These are phyloP conservation scores for Diddensiella transvaalensis DNA, from an alignment of 805 yeast genomes.

Conservation along the genomic window DNA sequence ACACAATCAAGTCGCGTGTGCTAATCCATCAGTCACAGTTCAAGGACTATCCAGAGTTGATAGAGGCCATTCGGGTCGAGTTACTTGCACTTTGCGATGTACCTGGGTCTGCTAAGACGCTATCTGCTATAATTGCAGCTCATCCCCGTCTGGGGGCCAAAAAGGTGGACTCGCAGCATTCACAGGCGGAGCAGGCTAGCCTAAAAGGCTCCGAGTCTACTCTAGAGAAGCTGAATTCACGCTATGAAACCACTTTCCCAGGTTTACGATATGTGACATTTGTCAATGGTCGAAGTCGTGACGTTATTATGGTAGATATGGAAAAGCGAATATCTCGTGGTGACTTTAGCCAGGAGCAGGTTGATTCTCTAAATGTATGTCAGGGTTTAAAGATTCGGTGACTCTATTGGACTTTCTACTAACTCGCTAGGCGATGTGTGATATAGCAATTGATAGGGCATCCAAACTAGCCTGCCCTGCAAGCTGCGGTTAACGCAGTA, in stretches of 20 bases:
- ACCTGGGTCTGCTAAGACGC: constrained; percentile 26
- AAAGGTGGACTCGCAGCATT: constrained; percentile 54
- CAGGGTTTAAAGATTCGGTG: too few species aligned
- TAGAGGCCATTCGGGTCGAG: constrained; percentile 42
- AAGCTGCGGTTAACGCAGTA: too few species aligned
- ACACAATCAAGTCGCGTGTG: constrained; percentile 22
- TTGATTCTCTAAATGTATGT: constrained; percentile 56
- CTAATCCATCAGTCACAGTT: constrained; percentile 22
- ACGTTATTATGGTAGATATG: constrained; percentile 63
- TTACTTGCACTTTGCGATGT: constrained; percentile 37
- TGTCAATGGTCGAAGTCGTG: constrained; percentile 77
- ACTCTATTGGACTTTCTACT: not conserved
- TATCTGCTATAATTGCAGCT: constrained; percentile 63
- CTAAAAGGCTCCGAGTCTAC: constrained; percentile 52
- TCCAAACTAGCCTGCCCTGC: constrained; percentile 11
- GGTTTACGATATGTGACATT: constrained; percentile 83
- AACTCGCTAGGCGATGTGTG: constrained; percentile 68
- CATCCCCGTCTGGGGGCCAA: constrained; percentile 83
- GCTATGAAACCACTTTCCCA: constrained; percentile 61
- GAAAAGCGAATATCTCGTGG: constrained; percentile 50
- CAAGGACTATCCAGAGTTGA: constrained; percentile 36
- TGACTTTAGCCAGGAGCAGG: constrained; percentile 53
- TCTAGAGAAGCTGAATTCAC: constrained; percentile 51
- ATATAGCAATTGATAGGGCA: constrained; percentile 79
- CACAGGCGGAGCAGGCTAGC: constrained; percentile 67